Evolutionary conservation across 306 rosid species (phyloP).

Genomic region (Trifolium pratense): DNA sequence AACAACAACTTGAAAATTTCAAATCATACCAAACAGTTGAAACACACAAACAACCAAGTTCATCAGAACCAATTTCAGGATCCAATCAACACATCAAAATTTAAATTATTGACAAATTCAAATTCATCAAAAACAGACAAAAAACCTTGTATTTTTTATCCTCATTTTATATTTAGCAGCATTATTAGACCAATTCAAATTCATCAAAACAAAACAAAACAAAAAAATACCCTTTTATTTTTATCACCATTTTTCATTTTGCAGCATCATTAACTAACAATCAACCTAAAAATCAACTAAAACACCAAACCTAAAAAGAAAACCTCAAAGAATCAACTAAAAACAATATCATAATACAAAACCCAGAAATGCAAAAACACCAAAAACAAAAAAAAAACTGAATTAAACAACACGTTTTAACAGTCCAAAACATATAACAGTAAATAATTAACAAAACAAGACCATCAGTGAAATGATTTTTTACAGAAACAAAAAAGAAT

Average conservation of each 20-base stretch:
- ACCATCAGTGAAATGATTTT: not conserved
- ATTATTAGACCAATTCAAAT: not conserved
- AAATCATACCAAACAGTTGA: not conserved
- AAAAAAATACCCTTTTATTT: not conserved
- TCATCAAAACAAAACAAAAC: not conserved
- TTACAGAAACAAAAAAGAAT: not conserved
- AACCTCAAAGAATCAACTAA: conserved; percentile 23
- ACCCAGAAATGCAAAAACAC: not conserved
- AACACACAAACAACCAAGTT: not conserved
- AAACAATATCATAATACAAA: conserved; percentile 22
- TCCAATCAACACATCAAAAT: conserved; percentile 45
- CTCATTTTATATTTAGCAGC: not conserved
- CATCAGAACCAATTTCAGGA: conserved; percentile 42
- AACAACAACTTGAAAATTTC: conserved; percentile 29
- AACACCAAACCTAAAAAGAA: conserved; percentile 4
- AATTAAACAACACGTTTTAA: too few species aligned
- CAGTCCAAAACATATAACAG: not conserved
- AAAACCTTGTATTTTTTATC: not conserved
- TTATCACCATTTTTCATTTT: not conserved
- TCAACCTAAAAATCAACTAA: too few species aligned
- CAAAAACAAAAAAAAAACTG: not conserved
- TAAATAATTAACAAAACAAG: not conserved
- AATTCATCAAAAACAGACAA: conserved; percentile 14
- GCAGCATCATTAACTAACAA: conserved; percentile 28
- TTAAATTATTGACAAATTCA: conserved; percentile 6